phyloP scores from a whole-genome alignment of 768 basidiomycete species.

The Filobasidium floriforme region DNA sequence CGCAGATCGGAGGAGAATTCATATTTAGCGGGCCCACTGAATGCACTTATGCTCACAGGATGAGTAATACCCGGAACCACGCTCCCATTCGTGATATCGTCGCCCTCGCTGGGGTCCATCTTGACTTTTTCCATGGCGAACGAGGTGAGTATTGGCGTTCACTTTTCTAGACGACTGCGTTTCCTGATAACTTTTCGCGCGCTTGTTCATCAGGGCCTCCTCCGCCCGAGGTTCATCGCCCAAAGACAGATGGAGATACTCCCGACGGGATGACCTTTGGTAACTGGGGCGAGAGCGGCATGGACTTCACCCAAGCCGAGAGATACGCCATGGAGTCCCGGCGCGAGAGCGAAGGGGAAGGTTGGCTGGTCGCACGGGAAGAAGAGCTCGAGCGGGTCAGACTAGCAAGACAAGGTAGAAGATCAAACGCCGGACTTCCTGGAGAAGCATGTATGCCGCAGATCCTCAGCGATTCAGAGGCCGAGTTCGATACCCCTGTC shows the following conservation, averaged over 20 bases:
- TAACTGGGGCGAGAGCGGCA: conserved; percentile 11
- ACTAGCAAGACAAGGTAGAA: conserved; percentile 8
- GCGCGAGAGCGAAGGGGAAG: conserved; percentile 34
- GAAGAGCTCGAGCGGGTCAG: conserved; percentile 45
- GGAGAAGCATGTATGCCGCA: neutral
- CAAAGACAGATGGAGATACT: conserved; percentile 14
- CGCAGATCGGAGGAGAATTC: conserved; percentile 86
- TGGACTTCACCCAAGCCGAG: neutral
- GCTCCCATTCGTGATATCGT: conserved; percentile 65
- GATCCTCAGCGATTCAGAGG: neutral
- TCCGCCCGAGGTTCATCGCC: conserved; percentile 34
- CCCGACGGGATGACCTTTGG: conserved; percentile 16
- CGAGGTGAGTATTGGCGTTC: conserved; percentile 20
- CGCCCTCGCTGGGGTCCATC: conserved; percentile 53
- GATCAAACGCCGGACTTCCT: neutral
- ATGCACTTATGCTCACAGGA: conserved; percentile 72
- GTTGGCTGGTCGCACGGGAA: conserved; percentile 47
- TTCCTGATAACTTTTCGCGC: too few species aligned
- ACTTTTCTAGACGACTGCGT: too few species aligned
- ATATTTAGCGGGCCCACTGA: conserved; percentile 57
- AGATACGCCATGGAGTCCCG: conserved; percentile 8
- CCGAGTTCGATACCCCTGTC: neutral
- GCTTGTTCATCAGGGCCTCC: conserved; percentile 7
- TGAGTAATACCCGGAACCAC: conserved; percentile 68
- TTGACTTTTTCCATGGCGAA: conserved; percentile 40